Conservation (phyloP, 2,329 filamentous ascomycete species). For the Thielaviopsis euricoi region DNA sequence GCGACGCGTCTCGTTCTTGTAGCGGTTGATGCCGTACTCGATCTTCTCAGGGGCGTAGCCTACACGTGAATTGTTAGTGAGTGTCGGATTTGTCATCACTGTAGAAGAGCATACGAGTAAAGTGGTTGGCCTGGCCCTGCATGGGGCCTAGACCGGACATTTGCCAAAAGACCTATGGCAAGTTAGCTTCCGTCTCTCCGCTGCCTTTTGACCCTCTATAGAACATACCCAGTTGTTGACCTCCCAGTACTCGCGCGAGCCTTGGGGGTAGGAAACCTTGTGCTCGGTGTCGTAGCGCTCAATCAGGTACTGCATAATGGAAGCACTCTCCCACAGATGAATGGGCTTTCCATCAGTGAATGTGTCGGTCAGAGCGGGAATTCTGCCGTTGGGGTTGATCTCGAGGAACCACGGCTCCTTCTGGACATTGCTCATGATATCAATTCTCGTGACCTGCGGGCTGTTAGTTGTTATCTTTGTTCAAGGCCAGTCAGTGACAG, state of each 20-base stretch:
- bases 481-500: background rate
- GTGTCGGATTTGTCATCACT: too few species aligned
- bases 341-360: conserved; percentile 58
- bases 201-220: too few species aligned
- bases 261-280: conserved; percentile 65
- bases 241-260: conserved; percentile 60
- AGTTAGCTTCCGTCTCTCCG: background rate
- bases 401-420: conserved; percentile 66
- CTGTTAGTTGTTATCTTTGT: background rate
- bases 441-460: conserved; percentile 6
- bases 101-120: conserved; percentile 34
- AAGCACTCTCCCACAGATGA: conserved; percentile 65
- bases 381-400: conserved; percentile 87
- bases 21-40: conserved; percentile 66
- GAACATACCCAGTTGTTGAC: conserved; percentile 56
- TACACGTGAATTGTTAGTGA: conserved; percentile 14
- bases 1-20: conserved; percentile 68
- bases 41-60: conserved; percentile 69
- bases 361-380: conserved; percentile 71
- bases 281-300: conserved; percentile 67
- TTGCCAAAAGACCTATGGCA: conserved; percentile 46
- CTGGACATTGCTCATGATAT: conserved; percentile 1
- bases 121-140: conserved; percentile 77
- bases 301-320: conserved; percentile 71
- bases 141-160: conserved; percentile 70